Evolutionary conservation across 805 yeast species (phyloP).

Genomic region (Ogataea nonfermentans): DNA sequence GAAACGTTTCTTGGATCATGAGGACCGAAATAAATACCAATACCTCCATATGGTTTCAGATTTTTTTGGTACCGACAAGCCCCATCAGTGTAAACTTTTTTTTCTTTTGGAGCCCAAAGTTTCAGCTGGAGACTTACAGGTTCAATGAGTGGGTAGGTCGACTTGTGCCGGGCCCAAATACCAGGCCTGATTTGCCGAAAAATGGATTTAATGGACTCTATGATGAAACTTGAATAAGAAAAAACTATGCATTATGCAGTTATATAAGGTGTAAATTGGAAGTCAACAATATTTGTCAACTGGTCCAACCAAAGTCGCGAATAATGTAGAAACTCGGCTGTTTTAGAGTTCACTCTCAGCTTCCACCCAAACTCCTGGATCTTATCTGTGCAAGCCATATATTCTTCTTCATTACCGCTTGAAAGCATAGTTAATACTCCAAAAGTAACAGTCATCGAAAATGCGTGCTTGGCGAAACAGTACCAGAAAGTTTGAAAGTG

Average conservation of each 20-base stretch:
- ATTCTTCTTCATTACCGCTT: constrained; percentile 5
- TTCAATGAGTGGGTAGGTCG: too few relatives aligned
- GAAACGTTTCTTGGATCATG: constrained; percentile 53
- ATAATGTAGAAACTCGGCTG: constrained; percentile 19
- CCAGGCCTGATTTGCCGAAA: too few relatives aligned
- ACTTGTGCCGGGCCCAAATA: too few relatives aligned
- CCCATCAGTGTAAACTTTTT: constrained; percentile 70
- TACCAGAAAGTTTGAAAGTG: constrained; percentile 23
- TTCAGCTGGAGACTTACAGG: too few relatives aligned
- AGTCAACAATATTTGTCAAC: neutral
- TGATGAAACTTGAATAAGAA: too few relatives aligned
- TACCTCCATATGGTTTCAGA: constrained; percentile 50
- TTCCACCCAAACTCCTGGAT: constrained; percentile 20
- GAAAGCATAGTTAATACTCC: constrained; percentile 13
- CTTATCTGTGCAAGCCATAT: constrained; percentile 11
- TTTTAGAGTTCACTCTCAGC: constrained; percentile 17
- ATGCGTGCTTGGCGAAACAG: constrained; percentile 15
- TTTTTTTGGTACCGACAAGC: constrained; percentile 64
- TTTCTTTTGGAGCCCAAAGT: neutral
- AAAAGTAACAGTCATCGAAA: constrained; percentile 13
- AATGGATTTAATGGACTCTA: neutral
- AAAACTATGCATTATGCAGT: too few relatives aligned
- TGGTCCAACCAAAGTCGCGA: constrained; percentile 20
- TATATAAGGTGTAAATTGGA: too few relatives aligned
- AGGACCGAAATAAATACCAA: constrained; percentile 70